Base-by-base conservation (phyloP, 768 basidiomycete genomes). In the Russula dissimulans region DNA sequence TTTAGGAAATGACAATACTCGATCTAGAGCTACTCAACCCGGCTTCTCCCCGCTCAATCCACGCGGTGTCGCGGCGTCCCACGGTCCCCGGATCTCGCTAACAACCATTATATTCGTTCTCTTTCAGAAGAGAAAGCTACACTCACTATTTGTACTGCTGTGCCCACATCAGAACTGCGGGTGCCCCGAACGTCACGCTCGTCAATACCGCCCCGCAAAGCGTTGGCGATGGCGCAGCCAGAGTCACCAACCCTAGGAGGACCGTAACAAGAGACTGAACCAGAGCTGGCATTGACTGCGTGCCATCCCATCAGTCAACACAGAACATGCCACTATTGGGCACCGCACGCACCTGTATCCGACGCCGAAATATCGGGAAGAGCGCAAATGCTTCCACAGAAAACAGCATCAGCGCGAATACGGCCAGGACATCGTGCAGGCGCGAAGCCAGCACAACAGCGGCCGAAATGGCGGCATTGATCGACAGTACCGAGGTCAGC, bases 381-480 rank as follows among this genome's bases (percentile, higher is more conserved):
- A 93, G 74, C n/a, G 88, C 87, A 71, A 95, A 94, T 15, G 82
- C 71, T 67, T 90, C 83, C 59, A 93, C 84, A 57, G 91, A 84
- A 73, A 91, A 89, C 56, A 93, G 77, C 67, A 91, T 83, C 59
- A 98, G 81, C 39, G 91, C 85, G 69, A 97, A 97, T 26, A 97
- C 95, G 29, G 89, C 83, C 48, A 88, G 71, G 71, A 93, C 89
- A 66, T 87, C 85, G 45, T 81, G 75, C 42, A 98, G 77, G 65
- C 95, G 87, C 43, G 94, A 97, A 36, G 94, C 92, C 63, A 97
- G 78, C 57, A 98, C 95, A 48, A 97, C 89, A 36, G 90, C 91
- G 17, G 91, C 90, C 45, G 91, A 94, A 60, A 97, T 85, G 36
- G 91, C 91, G 47, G 94, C 94, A 69, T 93, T 92, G 78, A 88